These are phyloP conservation scores for Colletotrichum coccodes DNA, from an alignment of 2,329 filamentous ascomycete species.

Conservation along the genomic window DNA sequence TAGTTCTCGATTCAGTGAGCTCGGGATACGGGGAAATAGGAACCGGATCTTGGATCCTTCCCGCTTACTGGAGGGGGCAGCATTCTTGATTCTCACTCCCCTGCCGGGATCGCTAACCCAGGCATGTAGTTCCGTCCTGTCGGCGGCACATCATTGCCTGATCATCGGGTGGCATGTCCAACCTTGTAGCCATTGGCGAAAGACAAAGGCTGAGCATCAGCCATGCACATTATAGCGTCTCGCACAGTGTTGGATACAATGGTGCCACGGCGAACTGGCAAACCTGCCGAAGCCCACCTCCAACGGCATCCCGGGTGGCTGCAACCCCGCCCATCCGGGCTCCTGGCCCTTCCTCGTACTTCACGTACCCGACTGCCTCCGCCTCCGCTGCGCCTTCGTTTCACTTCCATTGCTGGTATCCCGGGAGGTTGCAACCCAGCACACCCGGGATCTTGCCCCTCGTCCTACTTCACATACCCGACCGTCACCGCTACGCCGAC, in stretches of 20 bases:
- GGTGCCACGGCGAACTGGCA: slow-evolving; percentile 19
- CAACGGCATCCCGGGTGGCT: neutral
- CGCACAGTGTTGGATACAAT: neutral
- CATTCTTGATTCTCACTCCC: neutral
- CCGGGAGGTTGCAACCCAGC: slow-evolving; percentile 32
- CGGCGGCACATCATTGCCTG: neutral
- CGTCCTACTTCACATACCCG: slow-evolving; percentile 8
- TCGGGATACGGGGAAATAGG: neutral
- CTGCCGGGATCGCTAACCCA: neutral
- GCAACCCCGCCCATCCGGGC: slow-evolving; percentile 23
- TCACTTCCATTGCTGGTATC: slow-evolving; percentile 13
- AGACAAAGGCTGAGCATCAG: neutral
- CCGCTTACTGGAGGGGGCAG: neutral
- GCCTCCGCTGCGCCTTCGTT: slow-evolving; percentile 4
- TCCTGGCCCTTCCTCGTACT: slow-evolving; percentile 26
- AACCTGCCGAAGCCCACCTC: slow-evolving; percentile 25
- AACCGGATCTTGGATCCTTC: neutral
- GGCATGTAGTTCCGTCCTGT: neutral
- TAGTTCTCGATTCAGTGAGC: neutral
- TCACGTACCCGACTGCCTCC: slow-evolving; percentile 13
- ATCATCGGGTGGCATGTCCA: neutral
- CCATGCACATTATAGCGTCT: neutral
- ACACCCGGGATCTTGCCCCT: slow-evolving; percentile 25
- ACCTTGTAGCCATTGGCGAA: neutral
- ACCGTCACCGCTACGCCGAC: neutral